Base-by-base conservation (phyloP, 1,284 basidiomycete genomes). In the Fomitopsis pinicola region DNA sequence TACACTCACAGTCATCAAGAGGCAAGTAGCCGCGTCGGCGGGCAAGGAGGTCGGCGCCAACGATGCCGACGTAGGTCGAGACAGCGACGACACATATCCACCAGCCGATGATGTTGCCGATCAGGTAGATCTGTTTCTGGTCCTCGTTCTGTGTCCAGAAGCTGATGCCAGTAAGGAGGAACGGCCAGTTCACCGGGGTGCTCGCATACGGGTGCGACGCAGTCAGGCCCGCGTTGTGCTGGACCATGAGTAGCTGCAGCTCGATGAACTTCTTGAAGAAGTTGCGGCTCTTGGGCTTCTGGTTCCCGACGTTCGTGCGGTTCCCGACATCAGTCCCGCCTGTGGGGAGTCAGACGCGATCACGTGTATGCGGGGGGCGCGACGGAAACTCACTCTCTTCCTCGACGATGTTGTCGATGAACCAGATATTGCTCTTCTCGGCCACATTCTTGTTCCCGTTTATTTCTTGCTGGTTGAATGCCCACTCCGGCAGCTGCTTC, bases 221-320 rank as follows among this genome's bases (percentile, higher is more conserved):
- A 26, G 95, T 98, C 60, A 99, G 80, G 17, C 95, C 96, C 12
- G 95, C 94, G 71, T 99, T 99, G 79, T 99, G 97, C 73, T 97
- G 94, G 64, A 98, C 80, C 97, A 99, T 99, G 61, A 96, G 80
- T 50, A 96, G 75, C 72, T 99, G 97, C 45, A 99, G 80, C 75
- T 99, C 97, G 52, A 82, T 84, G 72, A 95, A 99, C 77, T 99
- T 99, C 74, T 85, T 89, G 82, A 99, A 89, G 77, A 99, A 99
- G 73, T 86, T 91, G 80, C 95, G 85, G 61, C 80, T 80, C 77
- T 91, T 93, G 46, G 92, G 88, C 62, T 86, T 78, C 73, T 93
- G 94, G 8, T 81, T 76, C 17, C 80, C 74, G 14, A 78, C 71
- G 10, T 74, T 79, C 5, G 79, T 82, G 9, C 88, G 85, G 63